A percentile compares a stretch with the other conserved stretches of the same genome.
Conservation (phyloP, 441 rosid species). For the Populus hybrid region DNA sequence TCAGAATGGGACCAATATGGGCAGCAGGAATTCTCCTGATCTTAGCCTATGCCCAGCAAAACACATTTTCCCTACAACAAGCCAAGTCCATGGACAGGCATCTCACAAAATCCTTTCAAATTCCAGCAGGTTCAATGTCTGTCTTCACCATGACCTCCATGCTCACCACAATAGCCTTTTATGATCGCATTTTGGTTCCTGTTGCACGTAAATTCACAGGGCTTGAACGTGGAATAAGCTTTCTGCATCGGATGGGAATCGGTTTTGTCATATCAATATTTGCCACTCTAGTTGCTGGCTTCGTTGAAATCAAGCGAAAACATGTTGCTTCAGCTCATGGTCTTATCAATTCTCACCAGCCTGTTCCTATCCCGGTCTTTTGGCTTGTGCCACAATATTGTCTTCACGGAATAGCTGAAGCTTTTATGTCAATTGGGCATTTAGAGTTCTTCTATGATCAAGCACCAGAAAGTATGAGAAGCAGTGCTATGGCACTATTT, state of each 20-base stretch:
- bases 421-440: constrained; percentile 90
- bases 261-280: constrained; percentile 70
- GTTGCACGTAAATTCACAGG: constrained; percentile 59
- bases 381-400: constrained; percentile 83
- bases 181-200: constrained; percentile 64
- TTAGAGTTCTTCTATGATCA: constrained; percentile 89
- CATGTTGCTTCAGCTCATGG: constrained; percentile 45
- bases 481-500: constrained; percentile 71
- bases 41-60: constrained; percentile 84
- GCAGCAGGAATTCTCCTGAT: constrained; percentile 82
- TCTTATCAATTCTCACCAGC: constrained; percentile 34
- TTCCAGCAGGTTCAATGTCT: constrained; percentile 90
- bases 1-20: constrained; percentile 95
- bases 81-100: constrained; percentile 88
- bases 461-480: constrained; percentile 92
- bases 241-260: constrained; percentile 81
- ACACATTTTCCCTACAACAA: constrained; percentile 86
- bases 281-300: constrained; percentile 79
- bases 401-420: constrained; percentile 90
- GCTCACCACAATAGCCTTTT: constrained; percentile 71
- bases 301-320: constrained; percentile 67
- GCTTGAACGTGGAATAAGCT: constrained; percentile 74
- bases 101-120: constrained; percentile 57
- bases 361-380: constrained; percentile 61
- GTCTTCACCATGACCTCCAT: constrained; percentile 76